Evolutionary conservation across 2,329 filamentous ascomycete genomes (phyloP).

Genomic region (Pestalotiopsis sp.): DNA sequence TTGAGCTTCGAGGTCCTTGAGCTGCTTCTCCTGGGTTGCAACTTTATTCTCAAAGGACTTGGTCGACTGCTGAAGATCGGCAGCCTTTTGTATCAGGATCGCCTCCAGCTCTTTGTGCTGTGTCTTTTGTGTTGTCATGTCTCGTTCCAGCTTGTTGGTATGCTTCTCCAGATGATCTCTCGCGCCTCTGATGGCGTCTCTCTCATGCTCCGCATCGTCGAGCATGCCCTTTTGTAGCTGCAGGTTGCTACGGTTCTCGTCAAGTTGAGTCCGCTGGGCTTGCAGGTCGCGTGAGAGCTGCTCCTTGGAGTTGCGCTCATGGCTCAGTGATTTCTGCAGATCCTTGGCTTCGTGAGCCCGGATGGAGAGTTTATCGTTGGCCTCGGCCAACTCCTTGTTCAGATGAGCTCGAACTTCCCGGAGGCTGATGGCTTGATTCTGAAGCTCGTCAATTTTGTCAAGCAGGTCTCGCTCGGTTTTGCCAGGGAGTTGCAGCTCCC

Average conservation of each 20-base stretch:
- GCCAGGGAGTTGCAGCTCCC: constrained; percentile 28
- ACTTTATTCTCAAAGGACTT: constrained; percentile 27
- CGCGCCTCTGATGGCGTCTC: constrained; percentile 31
- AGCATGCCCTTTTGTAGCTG: constrained; percentile 32
- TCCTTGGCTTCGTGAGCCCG: constrained; percentile 32
- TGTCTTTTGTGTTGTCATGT: constrained; percentile 23
- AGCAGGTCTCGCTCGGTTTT: constrained; percentile 31
- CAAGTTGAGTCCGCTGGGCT: constrained; percentile 36
- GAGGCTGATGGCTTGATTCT: constrained; percentile 35
- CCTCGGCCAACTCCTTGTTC: constrained; percentile 31
- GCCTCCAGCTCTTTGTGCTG: constrained; percentile 28
- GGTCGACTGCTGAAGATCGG: constrained; percentile 24
- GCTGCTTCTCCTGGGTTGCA: constrained; percentile 26
- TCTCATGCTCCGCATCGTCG: constrained; percentile 35
- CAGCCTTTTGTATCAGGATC: constrained; percentile 26
- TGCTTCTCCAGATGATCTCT: constrained; percentile 28
- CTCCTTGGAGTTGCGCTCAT: constrained; percentile 35
- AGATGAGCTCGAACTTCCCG: constrained; percentile 32
- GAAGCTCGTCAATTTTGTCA: constrained; percentile 38
- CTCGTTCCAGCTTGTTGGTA: constrained; percentile 25
- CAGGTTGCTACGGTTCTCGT: constrained; percentile 37
- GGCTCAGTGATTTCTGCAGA: constrained; percentile 27
- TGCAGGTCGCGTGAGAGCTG: constrained; percentile 35
- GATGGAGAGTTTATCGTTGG: constrained; percentile 30
- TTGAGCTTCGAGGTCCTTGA: constrained; percentile 26